These are phyloP conservation scores for Buxus sempervirens DNA, from an alignment of 164 flowering plant species.

Conservation along the genomic window DNA sequence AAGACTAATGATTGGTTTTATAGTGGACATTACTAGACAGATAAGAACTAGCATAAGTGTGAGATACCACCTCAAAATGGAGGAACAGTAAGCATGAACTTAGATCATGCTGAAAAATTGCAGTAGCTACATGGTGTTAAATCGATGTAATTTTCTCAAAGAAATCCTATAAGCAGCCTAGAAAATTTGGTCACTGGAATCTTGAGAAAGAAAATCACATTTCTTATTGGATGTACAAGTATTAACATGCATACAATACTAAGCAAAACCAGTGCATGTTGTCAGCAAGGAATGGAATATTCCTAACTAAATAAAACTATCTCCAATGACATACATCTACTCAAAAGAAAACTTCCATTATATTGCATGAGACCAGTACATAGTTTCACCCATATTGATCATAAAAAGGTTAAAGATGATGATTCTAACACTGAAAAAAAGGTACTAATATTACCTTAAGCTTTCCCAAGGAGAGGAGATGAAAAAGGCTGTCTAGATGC, in stretches of 20 bases:
- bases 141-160: too few relatives aligned
- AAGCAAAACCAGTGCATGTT: not conserved
- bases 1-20: not conserved
- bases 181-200: not conserved
- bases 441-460: constrained; percentile 57
- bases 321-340: not conserved
- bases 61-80: not conserved
- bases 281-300: not conserved
- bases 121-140: not conserved
- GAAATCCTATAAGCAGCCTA: not conserved
- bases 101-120: not conserved
- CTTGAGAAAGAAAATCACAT: not conserved
- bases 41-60: not conserved
- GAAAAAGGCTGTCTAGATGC: constrained; percentile 64
- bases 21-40: not conserved
- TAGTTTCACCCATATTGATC: not conserved
- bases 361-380: not conserved
- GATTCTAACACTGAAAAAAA: not conserved
- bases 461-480: constrained; percentile 65
- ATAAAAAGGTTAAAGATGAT: too few relatives aligned
- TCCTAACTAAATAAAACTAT: not conserved
- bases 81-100: too few relatives aligned
- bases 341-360: not conserved
- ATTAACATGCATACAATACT: not conserved
- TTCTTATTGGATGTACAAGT: too few relatives aligned